phyloP scores from a whole-genome alignment of 108 stramenopile species.

The Conticribra guillardii region DNA sequence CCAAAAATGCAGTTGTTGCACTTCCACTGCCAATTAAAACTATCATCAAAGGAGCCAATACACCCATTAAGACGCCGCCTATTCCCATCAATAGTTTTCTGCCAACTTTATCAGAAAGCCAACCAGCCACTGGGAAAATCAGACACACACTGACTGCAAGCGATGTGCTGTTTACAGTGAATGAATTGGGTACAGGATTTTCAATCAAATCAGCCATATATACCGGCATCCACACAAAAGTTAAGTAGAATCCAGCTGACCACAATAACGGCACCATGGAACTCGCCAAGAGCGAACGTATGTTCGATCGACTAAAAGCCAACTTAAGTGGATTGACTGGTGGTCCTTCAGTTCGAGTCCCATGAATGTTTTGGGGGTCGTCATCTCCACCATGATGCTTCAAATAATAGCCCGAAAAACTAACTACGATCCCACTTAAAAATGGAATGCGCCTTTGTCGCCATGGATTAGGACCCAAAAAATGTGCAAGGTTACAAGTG shows the following conservation, averaged over 20 bases:
- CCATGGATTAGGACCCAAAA: no score
- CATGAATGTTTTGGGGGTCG: slow-evolving; percentile 17
- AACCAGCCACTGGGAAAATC: slow-evolving; percentile 64
- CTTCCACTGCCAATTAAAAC: slow-evolving; percentile 46
- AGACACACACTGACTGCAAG: slow-evolving; percentile 49
- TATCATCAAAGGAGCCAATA: slow-evolving; percentile 48
- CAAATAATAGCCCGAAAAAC: slow-evolving; percentile 63
- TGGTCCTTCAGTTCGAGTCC: not conserved
- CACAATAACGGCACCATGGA: slow-evolving; percentile 68
- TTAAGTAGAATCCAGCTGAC: slow-evolving; percentile 67
- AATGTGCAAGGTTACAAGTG: no score
- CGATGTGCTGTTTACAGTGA: slow-evolving; percentile 58
- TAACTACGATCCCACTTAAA: slow-evolving; percentile 64
- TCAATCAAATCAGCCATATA: slow-evolving; percentile 67
- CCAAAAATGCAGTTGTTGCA: slow-evolving; percentile 44
- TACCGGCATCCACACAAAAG: slow-evolving; percentile 80
- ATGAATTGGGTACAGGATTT: slow-evolving; percentile 66
- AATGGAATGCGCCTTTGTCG: slow-evolving; percentile 74
- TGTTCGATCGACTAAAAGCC: slow-evolving; percentile 59
- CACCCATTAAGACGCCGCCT: slow-evolving; percentile 52
- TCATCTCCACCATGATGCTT: slow-evolving; percentile 59
- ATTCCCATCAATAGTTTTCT: slow-evolving; percentile 59
- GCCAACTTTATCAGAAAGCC: slow-evolving; percentile 57
- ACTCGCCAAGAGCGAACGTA: slow-evolving; percentile 53
- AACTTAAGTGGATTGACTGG: slow-evolving; percentile 62